Conservation (phyloP, 352 stramenopile genomes). For the Phytophthora litchii region DNA sequence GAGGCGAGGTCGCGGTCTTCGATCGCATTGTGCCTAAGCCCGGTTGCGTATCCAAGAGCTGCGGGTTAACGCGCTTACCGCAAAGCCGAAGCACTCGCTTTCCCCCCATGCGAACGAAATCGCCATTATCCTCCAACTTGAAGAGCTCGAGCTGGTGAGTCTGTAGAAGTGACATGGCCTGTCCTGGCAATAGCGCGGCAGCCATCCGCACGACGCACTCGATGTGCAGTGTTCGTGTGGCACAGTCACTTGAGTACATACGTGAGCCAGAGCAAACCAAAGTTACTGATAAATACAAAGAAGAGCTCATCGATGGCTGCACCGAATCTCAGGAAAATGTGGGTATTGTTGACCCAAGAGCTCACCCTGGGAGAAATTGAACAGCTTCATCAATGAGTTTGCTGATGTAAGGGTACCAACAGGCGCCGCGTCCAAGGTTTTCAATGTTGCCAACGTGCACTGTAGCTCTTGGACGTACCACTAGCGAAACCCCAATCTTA, state of each 20-base stretch:
- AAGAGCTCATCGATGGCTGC: slow-evolving; percentile 13
- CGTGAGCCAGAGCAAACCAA: slow-evolving; percentile 28
- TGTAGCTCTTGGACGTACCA: not conserved
- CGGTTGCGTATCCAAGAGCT: slow-evolving; percentile 2
- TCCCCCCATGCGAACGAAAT: slow-evolving; percentile 12
- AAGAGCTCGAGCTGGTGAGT: not conserved
- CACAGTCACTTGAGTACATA: not conserved
- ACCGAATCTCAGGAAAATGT: slow-evolving; percentile 21
- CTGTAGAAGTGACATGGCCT: slow-evolving; percentile 12
- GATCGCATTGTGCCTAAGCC: slow-evolving; percentile 1
- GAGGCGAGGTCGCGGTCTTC: slow-evolving; percentile 2
- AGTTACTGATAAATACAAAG: slow-evolving; percentile 25
- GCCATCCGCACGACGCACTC: slow-evolving; percentile 15
- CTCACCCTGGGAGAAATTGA: slow-evolving; percentile 15
- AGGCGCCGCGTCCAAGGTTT: not conserved
- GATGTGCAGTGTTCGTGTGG: slow-evolving; percentile 21
- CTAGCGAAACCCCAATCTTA: slow-evolving; percentile 5
- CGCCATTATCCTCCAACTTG: slow-evolving; percentile 1
- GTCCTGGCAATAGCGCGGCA: slow-evolving; percentile 22
- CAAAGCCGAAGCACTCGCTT: slow-evolving; percentile 13
- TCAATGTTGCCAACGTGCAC: not conserved
- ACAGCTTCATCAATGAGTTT: slow-evolving; percentile 2
- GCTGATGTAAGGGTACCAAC: not conserved
- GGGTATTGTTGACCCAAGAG: slow-evolving; percentile 5
- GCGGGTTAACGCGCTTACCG: not conserved